Conservation (phyloP, 352 stramenopile species). For the Phytophthora podocarpi region DNA sequence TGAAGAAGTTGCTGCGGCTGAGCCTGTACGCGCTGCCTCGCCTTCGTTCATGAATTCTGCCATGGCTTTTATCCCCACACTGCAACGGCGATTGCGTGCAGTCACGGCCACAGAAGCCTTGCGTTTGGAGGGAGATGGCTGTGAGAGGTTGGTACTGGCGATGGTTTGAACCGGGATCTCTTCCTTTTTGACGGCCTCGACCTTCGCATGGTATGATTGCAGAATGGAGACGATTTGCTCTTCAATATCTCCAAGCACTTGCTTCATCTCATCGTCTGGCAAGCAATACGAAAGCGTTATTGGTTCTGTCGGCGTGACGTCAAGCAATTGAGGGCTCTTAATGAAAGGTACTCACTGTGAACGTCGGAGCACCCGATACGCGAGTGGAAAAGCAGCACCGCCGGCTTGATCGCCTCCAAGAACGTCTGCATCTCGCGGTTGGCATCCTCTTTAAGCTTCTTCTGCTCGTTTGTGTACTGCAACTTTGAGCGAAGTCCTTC, state of each 20-base stretch:
- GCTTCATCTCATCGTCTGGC: conserved; percentile 74
- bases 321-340: too few relatives aligned
- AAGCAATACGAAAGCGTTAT: conserved; percentile 1
- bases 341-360: conserved; percentile 45
- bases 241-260: conserved; percentile 77
- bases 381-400: conserved; percentile 63
- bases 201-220: conserved; percentile 72
- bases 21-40: conserved; percentile 7
- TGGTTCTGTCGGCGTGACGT: too few relatives aligned
- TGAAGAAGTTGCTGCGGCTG: conserved; percentile 7
- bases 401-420: conserved; percentile 64
- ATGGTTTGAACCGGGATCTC: conserved; percentile 4
- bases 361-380: conserved; percentile 76
- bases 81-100: conserved; percentile 20
- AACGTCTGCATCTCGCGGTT: conserved; percentile 75
- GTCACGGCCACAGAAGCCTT: conserved; percentile 14
- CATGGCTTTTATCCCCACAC: background rate
- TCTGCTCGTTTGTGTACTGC: conserved; percentile 69
- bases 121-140: conserved; percentile 22
- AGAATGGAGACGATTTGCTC: conserved; percentile 71
- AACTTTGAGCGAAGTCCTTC: conserved; percentile 68
- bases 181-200: conserved; percentile 48
- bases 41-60: conserved; percentile 8
- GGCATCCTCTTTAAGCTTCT: conserved; percentile 78
- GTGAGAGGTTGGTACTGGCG: conserved; percentile 5